Evolutionary conservation across 805 yeast genomes (phyloP), one percentile per base, ranked within the genome.

Genomic region (Candida coleopterorum): DNA sequence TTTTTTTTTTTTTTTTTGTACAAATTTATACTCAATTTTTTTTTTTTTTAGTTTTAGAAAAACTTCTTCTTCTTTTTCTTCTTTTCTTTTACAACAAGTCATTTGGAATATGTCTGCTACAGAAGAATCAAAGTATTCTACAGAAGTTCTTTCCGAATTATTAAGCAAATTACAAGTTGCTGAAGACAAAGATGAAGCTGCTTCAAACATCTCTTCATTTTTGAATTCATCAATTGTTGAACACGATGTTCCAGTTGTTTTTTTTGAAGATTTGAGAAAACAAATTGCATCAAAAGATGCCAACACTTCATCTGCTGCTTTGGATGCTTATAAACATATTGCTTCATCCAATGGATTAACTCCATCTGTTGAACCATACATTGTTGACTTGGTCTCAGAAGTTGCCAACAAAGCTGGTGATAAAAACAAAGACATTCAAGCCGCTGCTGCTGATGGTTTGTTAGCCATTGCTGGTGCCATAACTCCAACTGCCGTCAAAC

Each of bases 171-270:
- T 93, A 61, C 70, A 90, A 62, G 86, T 93, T 64, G 95, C 97
- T 57, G 96, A 87, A 57, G 81, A 79, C 62, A 80, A 89, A 66
- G 80, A 77, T 45, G 80, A 77, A 61, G 89, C 94, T 63, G 93
- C 96, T 60, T 65, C 83, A 56, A 86, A 85, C 63, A 85, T 93
- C 56, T 79, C 97, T 49, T 77, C 93, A 46, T 89, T 93, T 77
- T 77, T 93, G 69, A 90, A 90, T 72, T 94, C 96, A 53, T 85
- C 90, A 61, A 88, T 89, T 71, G 89, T 90, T 65, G 98, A 93
- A 75, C 97, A 93, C 70, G 97, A 90, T 72, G 93, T 88, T 51
- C 97, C 99, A 58, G 81, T 72, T 58, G 80, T 77, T 57, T 88
- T 90, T 78, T 86, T 90, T 68, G 68, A 66, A 46, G 77, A 82